Base-by-base conservation (phyloP, 495 filamentous ascomycete species). In the Apiosordaria backusii region DNA sequence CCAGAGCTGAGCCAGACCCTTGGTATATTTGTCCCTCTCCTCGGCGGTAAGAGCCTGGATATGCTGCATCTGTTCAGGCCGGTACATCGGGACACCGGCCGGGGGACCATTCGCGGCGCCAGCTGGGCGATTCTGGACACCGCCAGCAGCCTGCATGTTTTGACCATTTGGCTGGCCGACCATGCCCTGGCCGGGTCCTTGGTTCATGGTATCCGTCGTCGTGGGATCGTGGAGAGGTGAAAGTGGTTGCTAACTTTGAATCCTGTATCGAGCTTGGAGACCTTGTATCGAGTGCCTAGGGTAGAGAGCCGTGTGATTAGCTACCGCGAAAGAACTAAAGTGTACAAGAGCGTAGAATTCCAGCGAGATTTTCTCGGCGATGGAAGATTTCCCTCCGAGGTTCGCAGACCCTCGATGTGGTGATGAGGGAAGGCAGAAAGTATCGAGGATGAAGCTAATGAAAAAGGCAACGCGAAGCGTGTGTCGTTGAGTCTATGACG, bases 1-100 rank as follows among this genome's bases (percentile, higher is more conserved):
- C 83, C 88, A 92, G 10, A 93, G 75, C 16, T 69, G 74, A 19
- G 83, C 81, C 15, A 94, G 82, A 3, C 89, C 82, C 57, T 81
- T 75, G 61, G 89, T 83, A 65, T 92, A 92, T 71, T 90, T 88
- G 9, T 70, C 64, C 69, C 88, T 90, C 62, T 90, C 87, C 15
- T 88, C 83, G 4, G 87, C 83, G 15, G 67, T 77, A 1, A 86
- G 79, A 22, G 77, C 74, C 0, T 61, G 65, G 3, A 86, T 76
- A 4, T 59, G 67, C 13, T 79, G 79, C 75, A 86, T 85, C 54
- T 78, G 74, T 63, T 84, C 81, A 0, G 83, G 81, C 27, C 76
- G 76, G 27, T 75, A 81, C 23, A 83, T 69, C 6, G 65, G 68
- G 27, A 40, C 6, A 22, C 50, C 57, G 50, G 62, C 24, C 22